phyloP scores from a whole-genome alignment of 257 asterid genomes.

The Nicotiana noctiflora region DNA sequence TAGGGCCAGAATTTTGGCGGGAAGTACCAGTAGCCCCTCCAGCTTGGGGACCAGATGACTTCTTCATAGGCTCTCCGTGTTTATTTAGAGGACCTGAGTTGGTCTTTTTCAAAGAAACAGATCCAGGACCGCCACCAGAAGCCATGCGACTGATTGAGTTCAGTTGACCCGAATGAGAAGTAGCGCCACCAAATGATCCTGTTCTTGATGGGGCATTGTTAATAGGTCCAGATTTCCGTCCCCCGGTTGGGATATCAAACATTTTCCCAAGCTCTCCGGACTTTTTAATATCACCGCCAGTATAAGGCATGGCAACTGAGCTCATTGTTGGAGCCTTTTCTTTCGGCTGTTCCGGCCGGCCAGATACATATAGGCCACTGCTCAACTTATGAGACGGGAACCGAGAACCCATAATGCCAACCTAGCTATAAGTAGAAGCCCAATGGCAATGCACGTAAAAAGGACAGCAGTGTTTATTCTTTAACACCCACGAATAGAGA shows the following conservation, averaged over 20 bases:
- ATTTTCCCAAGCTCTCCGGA: constrained; percentile 95
- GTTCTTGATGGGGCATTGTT: constrained; percentile 50
- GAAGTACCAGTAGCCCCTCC: constrained; percentile 53
- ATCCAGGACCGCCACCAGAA: constrained; percentile 52
- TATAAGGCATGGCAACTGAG: constrained; percentile 84
- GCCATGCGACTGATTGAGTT: constrained; percentile 39
- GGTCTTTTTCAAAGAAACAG: constrained; percentile 63
- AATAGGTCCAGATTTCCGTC: constrained; percentile 84
- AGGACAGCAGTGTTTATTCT: neutral
- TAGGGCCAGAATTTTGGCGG: constrained; percentile 84
- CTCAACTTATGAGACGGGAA: constrained; percentile 93
- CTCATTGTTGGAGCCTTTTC: constrained; percentile 68
- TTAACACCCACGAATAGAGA: neutral
- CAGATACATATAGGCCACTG: constrained; percentile 83
- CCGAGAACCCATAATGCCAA: constrained; percentile 65
- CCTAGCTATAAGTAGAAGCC: neutral
- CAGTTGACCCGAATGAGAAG: constrained; percentile 65
- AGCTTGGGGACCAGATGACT: constrained; percentile 80
- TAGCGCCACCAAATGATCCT: constrained; percentile 60
- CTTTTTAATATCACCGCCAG: constrained; percentile 89
- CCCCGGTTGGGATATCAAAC: constrained; percentile 81
- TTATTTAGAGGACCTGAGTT: constrained; percentile 79
- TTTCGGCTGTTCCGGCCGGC: constrained; percentile 91
- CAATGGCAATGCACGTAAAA: neutral
- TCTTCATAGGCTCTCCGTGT: constrained; percentile 84